These are phyloP conservation scores for Ascoidea rubescens DNA, from an alignment of 805 yeast genomes.

Conservation along the genomic window DNA sequence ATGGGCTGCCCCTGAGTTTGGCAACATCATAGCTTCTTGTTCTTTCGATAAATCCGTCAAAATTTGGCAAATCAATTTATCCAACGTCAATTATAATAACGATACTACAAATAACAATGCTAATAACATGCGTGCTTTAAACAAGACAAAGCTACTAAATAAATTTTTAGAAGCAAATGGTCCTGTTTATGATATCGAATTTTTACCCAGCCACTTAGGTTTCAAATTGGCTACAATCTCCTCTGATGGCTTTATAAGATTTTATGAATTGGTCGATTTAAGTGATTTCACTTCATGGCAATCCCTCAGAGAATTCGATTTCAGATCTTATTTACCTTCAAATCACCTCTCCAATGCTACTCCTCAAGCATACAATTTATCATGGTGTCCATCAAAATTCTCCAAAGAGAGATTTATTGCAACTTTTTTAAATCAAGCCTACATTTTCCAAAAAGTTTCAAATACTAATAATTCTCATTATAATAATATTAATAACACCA, in stretches of 20 bases:
- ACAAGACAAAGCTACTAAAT: slow-evolving; percentile 53
- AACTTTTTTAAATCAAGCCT: slow-evolving; percentile 78
- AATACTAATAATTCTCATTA: not conserved
- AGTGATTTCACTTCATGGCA: slow-evolving; percentile 80
- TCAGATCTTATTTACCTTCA: slow-evolving; percentile 21
- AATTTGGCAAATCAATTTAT: slow-evolving; percentile 74
- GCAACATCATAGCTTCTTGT: slow-evolving; percentile 74
- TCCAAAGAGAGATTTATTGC: slow-evolving; percentile 71
- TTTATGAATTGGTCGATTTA: slow-evolving; percentile 84
- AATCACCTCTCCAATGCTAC: slow-evolving; percentile 20
- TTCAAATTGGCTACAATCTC: slow-evolving; percentile 78
- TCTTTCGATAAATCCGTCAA: slow-evolving; percentile 84
- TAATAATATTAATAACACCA: not conserved
- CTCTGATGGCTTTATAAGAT: slow-evolving; percentile 71
- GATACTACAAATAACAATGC: slow-evolving; percentile 20
- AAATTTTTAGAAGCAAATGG: slow-evolving; percentile 52
- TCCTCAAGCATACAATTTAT: slow-evolving; percentile 37
- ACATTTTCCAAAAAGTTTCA: slow-evolving; percentile 36
- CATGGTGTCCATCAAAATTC: slow-evolving; percentile 86
- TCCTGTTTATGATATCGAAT: slow-evolving; percentile 78
- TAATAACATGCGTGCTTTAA: slow-evolving; percentile 81
- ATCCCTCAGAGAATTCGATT: slow-evolving; percentile 45
- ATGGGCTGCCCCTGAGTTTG: slow-evolving; percentile 94
- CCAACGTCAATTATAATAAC: slow-evolving; percentile 32
- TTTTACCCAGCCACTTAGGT: slow-evolving; percentile 75